phyloP scores from a whole-genome alignment of 1,284 basidiomycete species.

The Puccinia brachypodii region DNA sequence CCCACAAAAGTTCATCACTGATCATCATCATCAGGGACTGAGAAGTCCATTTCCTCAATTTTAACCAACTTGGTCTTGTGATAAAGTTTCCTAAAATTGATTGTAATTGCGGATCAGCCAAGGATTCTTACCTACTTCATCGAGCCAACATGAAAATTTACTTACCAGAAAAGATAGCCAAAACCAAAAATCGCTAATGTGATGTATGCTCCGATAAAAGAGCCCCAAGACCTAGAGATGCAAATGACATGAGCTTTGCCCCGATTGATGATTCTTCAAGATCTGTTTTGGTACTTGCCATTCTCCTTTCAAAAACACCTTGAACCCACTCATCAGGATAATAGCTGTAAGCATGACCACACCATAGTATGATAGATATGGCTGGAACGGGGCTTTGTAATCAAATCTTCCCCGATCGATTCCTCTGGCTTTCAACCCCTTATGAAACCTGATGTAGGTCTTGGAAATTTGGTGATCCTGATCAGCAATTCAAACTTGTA shows the following conservation, averaged over 20 bases:
- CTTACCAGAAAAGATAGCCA: conserved; percentile 64
- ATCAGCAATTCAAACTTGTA: not conserved
- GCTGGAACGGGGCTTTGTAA: conserved; percentile 61
- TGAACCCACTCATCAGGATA: conserved; percentile 53
- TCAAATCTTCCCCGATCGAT: conserved; percentile 63
- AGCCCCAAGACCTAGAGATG: conserved; percentile 46
- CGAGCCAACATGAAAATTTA: not conserved
- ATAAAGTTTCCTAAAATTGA: conserved; percentile 27
- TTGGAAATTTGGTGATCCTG: not conserved
- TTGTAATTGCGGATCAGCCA: not conserved
- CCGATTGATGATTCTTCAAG: not conserved
- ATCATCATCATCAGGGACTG: not conserved
- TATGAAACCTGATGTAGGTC: conserved; percentile 72
- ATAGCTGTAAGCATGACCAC: conserved; percentile 51
- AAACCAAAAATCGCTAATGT: conserved; percentile 76
- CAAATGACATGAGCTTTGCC: not conserved
- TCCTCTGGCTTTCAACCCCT: conserved; percentile 65
- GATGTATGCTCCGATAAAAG: conserved; percentile 70
- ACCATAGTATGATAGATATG: conserved; percentile 54
- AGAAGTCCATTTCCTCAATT: conserved; percentile 22
- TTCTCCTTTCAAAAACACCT: conserved; percentile 53
- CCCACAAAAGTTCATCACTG: not conserved
- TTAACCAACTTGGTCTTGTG: conserved; percentile 25
- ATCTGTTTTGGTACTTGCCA: conserved; percentile 47
- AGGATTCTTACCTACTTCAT: not conserved